Base-by-base conservation (phyloP, 768 basidiomycete species). In the Boletus rufocinnamomeus region DNA sequence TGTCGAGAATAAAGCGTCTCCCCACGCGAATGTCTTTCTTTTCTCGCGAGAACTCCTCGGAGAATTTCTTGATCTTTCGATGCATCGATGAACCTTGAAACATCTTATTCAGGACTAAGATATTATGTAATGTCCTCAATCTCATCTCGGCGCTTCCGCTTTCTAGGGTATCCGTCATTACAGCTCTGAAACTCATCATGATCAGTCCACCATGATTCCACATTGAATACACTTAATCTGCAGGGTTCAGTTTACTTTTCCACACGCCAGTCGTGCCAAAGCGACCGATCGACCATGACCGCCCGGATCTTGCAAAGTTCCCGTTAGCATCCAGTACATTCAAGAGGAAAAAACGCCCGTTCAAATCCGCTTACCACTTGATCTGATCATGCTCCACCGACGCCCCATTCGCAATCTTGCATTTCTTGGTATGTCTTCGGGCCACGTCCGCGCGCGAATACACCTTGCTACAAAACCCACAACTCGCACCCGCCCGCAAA, bases 381-480 rank as follows among this genome's bases (percentile, higher is more conserved):
- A 50, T 44, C 16, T 37, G 44, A 50, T 63, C 58, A 4, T 28
- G 28, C 23, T 51, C 28, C 35, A 28, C 48, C 25, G 16, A 16
- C 11, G 6, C 38, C 44, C 50, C 63, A 13, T 70, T 70, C n/a
- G 63, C 61, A 32, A 32, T 58, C 57, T 71, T 67, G 54, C 69
- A 72, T 40, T 69, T 70, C 41, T 52, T 69, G 10, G 62, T 35
- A 41, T 72, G 71, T 43, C 69, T 68, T 32, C 57, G 56, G 4
- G 69, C 64, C 11, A 68, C 71, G 48, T 70, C 69, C 23, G 40
- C 50, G 5, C 71, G 63, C 32, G 69, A 71, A 51, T 72, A 66
- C 40, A 59, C 46, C 60, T 66, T 72, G 52, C 54, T 61, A 21
- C 69, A 72, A 50, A 61, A 55, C 25, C 49, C 59, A 57, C 69